Base-by-base conservation (phyloP, 2,329 filamentous ascomycete genomes). In the Claviceps cyperi region DNA sequence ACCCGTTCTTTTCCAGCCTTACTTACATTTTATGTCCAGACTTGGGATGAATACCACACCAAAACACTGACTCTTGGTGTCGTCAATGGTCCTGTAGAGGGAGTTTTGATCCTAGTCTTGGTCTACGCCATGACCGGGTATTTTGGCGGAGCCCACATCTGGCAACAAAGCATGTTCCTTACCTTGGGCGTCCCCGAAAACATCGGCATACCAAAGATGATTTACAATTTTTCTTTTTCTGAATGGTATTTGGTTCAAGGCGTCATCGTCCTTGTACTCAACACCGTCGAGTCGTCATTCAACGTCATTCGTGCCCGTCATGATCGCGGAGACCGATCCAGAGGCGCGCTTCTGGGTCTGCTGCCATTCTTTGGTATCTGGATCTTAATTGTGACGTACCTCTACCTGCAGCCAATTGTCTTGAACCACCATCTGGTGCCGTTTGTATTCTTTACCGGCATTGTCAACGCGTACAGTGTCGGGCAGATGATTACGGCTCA, bases 31-130 rank as follows among this genome's bases (percentile, higher is more conserved):
- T 97, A 97, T 66, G 84, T 97, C 41, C 92, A 97, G 66, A 97
- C 92, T 36, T 98, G 92, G 92, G 92, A 98, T 63, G 92, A 97
- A 66, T 98, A 97, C 69, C 91, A 97, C 70, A 98, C 92, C 48
- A 90, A 96, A 67, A 92, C 90, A 3, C 78, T 98, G 46, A 96
- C 89, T 1, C 78, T 98, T 5, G 92, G 92, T 52, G 72, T 97
- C 54, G 76, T 98, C 57, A 96, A 91, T 56, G 92, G 92, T 0
- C 92, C 92, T 4, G 92, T 98, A 38, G 92, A 98, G 69, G 92
- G 92, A 48, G 84, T 98, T 50, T 69, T 97, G 45, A 89, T 87
- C 40, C 76, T 98, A 19, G 83, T 87, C 59, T 64, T 77, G 50
- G 81, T 98, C 52, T 97, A 92, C 66, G 78, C 80, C 37, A 70